A percentile compares a stretch with the other conserved stretches of the same genome.
These are phyloP conservation scores for Suillus fuscotomentosus DNA, from an alignment of 768 basidiomycete species.

Conservation along the genomic window DNA sequence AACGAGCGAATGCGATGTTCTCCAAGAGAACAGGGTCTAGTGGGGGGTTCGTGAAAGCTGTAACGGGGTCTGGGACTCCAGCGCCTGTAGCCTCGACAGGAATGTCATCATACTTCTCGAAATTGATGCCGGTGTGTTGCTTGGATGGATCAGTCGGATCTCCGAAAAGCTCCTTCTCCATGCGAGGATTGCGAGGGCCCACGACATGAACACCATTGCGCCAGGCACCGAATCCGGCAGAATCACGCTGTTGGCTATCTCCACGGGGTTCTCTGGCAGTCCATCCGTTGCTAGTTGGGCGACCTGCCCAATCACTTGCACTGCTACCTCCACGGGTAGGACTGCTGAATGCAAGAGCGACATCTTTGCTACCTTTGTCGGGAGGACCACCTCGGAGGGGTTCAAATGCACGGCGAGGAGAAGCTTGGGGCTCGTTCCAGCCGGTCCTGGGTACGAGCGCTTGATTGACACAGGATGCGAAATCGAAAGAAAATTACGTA, in stretches of 20 bases:
- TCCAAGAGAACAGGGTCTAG: slow-evolving; percentile 92
- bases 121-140: slow-evolving; percentile 98
- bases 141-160: slow-evolving; percentile 82
- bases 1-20: slow-evolving; percentile 91
- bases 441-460: slow-evolving; percentile 46
- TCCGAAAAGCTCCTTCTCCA: slow-evolving; percentile 97
- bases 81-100: slow-evolving; percentile 98
- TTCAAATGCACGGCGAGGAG: slow-evolving; percentile 53
- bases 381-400: slow-evolving; percentile 41
- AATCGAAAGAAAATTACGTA: slow-evolving; percentile 32
- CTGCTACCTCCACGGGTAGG: slow-evolving; percentile 32
- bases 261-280: slow-evolving; percentile 29
- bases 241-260: slow-evolving; percentile 46
- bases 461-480: slow-evolving; percentile 15
- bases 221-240: slow-evolving; percentile 66
- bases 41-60: slow-evolving; percentile 82
- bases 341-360: slow-evolving; percentile 34
- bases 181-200: slow-evolving; percentile 80
- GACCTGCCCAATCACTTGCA: slow-evolving; percentile 41
- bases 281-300: slow-evolving; percentile 40
- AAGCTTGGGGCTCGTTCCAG: slow-evolving; percentile 74
- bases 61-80: slow-evolving; percentile 94
- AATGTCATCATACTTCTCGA: slow-evolving; percentile 99
- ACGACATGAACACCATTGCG: slow-evolving; percentile 84
- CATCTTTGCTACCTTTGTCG: slow-evolving; percentile 33